Base-by-base conservation (phyloP, 352 stramenopile genomes). In the Phytophthora litchii region DNA sequence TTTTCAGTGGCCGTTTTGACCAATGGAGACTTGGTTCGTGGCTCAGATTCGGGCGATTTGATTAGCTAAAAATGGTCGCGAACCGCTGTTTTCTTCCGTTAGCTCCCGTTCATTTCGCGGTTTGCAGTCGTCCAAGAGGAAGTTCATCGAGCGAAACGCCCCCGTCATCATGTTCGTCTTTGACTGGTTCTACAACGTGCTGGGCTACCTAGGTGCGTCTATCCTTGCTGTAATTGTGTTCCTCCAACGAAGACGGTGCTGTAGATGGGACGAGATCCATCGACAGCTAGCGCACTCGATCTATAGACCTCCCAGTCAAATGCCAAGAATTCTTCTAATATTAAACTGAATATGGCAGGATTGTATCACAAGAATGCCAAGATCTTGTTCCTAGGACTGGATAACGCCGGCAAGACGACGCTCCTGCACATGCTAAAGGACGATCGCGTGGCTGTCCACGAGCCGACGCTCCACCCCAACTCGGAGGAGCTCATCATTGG, bases 281-380 rank as follows among this genome's bases (percentile, higher is more conserved):
- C 41, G 25, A 31, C 4, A 31, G 25, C 6, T 34, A 9, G 29
- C 29, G 6, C n/a, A 12, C 29, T 34, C 7, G 29, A 34, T 34
- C 29, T 34, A 42, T 65, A 51, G 52, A 58, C 54, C 63, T 68
- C 60, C 16, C 16, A 49, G 52, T 53, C 41, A 48, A 38, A 29
- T 16, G 17, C 29, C 20, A 62, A 25, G 23, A 27, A 27, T 27
- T 27, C 3, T 34, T 34, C 29, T 34, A 34, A 34, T 34, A 34
- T 34, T 34, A 11, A 11, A 34, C 7, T 3, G 3, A 27, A 34
- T 34, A 12, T 7, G 4, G 29, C 29, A 99, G 98, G 98, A 44
- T 86, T 99, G 50, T 99, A 99, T 80, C 97, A 99, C 83, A 99
- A 99, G 86, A 99, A 98, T 75, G 98, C 97, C 64, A 99, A 99